Percentiles rank a stretch among this genome's conserved stretches.
These are phyloP conservation scores for Vitis hybrid DNA, from an alignment of 177 flowering plant genomes.

Conservation along the genomic window DNA sequence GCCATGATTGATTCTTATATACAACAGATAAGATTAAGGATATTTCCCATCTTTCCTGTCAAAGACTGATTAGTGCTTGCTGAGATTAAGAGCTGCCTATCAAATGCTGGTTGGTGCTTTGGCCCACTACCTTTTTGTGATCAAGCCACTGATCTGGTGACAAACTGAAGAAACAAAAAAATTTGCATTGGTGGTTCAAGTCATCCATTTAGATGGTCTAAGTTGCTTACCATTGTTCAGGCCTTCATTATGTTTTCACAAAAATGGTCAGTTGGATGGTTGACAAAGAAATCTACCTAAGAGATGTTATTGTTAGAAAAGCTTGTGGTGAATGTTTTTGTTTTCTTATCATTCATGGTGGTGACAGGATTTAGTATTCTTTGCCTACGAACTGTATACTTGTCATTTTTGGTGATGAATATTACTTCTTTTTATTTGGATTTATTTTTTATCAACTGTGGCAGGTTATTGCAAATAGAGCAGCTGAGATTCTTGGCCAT, in stretches of 20 bases:
- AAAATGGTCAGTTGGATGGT: no score
- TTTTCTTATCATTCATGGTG: not conserved
- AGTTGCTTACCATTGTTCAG: not conserved
- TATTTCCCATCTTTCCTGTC: no score
- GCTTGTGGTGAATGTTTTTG: not conserved
- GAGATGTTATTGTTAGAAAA: not conserved
- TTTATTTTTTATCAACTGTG: not conserved
- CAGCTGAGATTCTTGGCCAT: slow-evolving; percentile 96
- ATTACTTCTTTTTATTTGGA: not conserved
- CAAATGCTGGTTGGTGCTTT: no score
- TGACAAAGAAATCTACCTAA: not conserved
- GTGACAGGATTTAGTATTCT: not conserved
- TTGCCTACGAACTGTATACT: no score
- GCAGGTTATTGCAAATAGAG: slow-evolving; percentile 98
- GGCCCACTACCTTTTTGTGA: no score
- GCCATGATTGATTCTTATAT: no score
- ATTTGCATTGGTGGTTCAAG: not conserved
- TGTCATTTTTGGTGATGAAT: not conserved
- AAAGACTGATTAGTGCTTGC: not conserved
- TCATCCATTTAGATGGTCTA: not conserved
- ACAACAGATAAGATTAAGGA: no score
- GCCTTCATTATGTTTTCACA: no score
- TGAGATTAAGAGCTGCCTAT: not conserved
- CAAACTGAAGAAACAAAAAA: not conserved
- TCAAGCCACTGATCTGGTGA: not conserved